Conservation (phyloP, 257 asterid species). For the Agastache rugosa region DNA sequence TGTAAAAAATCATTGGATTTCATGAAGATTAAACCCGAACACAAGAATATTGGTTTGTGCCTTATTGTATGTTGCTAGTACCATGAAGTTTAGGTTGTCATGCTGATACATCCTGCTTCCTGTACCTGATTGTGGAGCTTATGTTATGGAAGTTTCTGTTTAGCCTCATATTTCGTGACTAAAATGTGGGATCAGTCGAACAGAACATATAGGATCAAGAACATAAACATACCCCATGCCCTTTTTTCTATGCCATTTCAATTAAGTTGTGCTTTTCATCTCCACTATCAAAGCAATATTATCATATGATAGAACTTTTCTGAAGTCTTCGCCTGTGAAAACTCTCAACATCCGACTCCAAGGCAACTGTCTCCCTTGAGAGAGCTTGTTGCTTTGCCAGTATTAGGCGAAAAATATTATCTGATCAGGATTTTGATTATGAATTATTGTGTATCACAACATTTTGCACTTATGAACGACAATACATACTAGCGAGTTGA, state of each 20-base stretch:
- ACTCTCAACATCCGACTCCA: neutral
- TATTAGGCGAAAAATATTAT: neutral
- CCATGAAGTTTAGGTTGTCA: neutral
- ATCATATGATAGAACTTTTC: neutral
- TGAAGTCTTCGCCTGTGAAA: neutral
- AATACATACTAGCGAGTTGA: neutral
- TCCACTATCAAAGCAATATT: neutral
- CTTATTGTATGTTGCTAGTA: no score
- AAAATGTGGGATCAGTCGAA: neutral
- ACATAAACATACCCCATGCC: neutral
- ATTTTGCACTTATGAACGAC: neutral
- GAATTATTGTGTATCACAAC: neutral
- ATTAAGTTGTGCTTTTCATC: no score
- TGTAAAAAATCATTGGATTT: neutral
- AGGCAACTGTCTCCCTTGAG: no score
- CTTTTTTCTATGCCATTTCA: neutral
- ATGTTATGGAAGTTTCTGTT: neutral
- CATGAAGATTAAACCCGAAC: neutral
- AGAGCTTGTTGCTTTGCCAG: neutral
- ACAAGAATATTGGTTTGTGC: no score
- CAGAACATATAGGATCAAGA: neutral
- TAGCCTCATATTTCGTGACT: neutral
- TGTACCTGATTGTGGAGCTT: neutral
- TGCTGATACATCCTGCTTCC: neutral
- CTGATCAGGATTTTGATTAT: neutral